These are phyloP conservation scores for Lophiotrema nucula DNA, from an alignment of 495 filamentous ascomycete species.

Conservation along the genomic window DNA sequence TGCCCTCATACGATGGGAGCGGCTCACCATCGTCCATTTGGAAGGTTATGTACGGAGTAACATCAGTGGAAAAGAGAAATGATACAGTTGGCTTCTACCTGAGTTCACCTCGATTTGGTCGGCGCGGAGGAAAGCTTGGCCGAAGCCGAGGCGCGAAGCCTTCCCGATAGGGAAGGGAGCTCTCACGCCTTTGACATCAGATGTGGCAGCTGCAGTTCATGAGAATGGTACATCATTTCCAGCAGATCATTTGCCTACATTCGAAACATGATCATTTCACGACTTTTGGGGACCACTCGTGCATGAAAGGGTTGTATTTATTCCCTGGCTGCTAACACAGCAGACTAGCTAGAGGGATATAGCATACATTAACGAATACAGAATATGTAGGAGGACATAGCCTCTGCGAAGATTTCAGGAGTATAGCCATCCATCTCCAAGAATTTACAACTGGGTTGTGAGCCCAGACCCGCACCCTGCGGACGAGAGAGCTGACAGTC, in stretches of 20 bases:
- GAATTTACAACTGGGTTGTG: constrained; percentile 32
- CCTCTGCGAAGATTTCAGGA: constrained; percentile 24
- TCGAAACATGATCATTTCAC: not conserved
- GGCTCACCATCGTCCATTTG: constrained; percentile 37
- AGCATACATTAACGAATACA: constrained; percentile 37
- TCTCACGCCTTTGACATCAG: no score
- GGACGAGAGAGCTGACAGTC: not conserved
- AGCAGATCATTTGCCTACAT: not conserved
- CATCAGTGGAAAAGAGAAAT: no score
- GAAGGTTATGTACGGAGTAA: not conserved
- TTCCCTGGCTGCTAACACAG: constrained; percentile 17
- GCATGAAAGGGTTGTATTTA: constrained; percentile 19
- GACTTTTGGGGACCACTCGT: not conserved
- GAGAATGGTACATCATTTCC: not conserved
- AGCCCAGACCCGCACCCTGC: constrained; percentile 2
- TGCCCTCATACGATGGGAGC: constrained; percentile 38
- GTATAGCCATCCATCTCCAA: constrained; percentile 21
- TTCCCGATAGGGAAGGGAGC: not conserved
- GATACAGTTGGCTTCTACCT: no score
- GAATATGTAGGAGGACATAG: constrained; percentile 36
- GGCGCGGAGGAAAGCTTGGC: not conserved
- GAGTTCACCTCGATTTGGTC: no score
- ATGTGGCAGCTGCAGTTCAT: not conserved
- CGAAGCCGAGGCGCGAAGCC: not conserved
- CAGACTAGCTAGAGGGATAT: constrained; percentile 20